phyloP scores from a whole-genome alignment of 768 basidiomycete species.

The Tylopilus rubrobrunneus region DNA sequence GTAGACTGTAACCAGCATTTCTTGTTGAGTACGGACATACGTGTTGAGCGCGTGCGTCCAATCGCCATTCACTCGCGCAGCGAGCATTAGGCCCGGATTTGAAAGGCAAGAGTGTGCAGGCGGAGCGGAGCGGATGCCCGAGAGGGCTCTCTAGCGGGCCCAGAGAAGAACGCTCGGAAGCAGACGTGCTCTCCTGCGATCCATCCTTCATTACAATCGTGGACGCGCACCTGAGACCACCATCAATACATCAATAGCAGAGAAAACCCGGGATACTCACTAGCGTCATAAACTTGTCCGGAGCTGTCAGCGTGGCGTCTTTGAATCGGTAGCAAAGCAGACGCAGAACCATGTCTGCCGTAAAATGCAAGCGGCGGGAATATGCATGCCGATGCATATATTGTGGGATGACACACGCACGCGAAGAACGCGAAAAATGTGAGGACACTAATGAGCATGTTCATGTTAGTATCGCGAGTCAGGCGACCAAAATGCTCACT shows the following conservation, averaged over 20 bases:
- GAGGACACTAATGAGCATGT: slow-evolving; percentile 36
- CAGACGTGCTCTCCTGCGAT: slow-evolving; percentile 52
- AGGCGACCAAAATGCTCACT: slow-evolving; percentile 45
- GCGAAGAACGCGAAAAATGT: slow-evolving; percentile 57
- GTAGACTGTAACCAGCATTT: slow-evolving; percentile 19
- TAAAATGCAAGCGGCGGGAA: slow-evolving; percentile 78
- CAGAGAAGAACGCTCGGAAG: slow-evolving; percentile 44
- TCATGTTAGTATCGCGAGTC: neutral
- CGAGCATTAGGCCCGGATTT: slow-evolving; percentile 55
- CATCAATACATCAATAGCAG: neutral
- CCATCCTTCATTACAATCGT: slow-evolving; percentile 57
- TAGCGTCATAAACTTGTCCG: slow-evolving; percentile 66
- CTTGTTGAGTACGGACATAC: slow-evolving; percentile 41
- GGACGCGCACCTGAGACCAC: slow-evolving; percentile 44
- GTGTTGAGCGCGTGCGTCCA: slow-evolving; percentile 69
- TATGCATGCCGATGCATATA: slow-evolving; percentile 78
- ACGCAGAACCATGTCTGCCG: slow-evolving; percentile 68
- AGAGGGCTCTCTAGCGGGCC: slow-evolving; percentile 70
- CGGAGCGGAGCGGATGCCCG: slow-evolving; percentile 72
- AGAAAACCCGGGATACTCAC: slow-evolving; percentile 37
- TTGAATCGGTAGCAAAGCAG: slow-evolving; percentile 69
- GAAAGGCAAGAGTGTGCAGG: slow-evolving; percentile 45
- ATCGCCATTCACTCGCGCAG: slow-evolving; percentile 60
- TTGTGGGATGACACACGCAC: slow-evolving; percentile 79
- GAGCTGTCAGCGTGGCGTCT: slow-evolving; percentile 64